Evolutionary conservation across 139 green algal species (phyloP).

Genomic region (Chlorella sp.): DNA sequence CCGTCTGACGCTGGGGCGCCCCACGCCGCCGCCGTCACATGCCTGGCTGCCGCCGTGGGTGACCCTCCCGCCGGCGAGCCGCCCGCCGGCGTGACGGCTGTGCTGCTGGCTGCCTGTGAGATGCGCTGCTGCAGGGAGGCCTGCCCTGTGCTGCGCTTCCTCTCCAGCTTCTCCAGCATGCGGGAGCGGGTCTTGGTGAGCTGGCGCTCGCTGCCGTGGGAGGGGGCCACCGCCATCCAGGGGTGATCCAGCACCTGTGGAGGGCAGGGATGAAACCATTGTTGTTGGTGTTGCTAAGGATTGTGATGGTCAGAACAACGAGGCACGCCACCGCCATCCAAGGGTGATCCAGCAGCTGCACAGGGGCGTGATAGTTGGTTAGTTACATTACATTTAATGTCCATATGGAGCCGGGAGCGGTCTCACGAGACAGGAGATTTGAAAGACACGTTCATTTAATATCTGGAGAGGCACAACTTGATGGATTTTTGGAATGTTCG

Average conservation of each 20-base stretch:
- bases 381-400: too few relatives aligned
- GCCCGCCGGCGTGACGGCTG: neutral
- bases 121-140: conserved; percentile 12
- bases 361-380: neutral
- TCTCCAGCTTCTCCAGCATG: conserved; percentile 3
- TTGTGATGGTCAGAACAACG: neutral
- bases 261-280: too few relatives aligned
- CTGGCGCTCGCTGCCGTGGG: neutral
- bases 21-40: neutral
- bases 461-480: neutral
- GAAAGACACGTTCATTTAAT: too few relatives aligned
- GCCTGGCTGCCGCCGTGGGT: neutral
- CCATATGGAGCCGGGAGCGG: too few relatives aligned
- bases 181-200: neutral
- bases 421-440: too few relatives aligned
- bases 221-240: neutral
- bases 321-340: neutral
- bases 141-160: neutral
- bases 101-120: neutral
- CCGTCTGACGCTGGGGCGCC: too few relatives aligned
- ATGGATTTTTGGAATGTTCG: neutral
- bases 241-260: neutral
- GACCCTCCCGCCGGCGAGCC: neutral
- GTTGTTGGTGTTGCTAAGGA: neutral
- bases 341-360: neutral